Evolutionary conservation across 2,329 filamentous ascomycete genomes (phyloP), one percentile per base, ranked within the genome.

Genomic region (Microsporum audouinii): DNA sequence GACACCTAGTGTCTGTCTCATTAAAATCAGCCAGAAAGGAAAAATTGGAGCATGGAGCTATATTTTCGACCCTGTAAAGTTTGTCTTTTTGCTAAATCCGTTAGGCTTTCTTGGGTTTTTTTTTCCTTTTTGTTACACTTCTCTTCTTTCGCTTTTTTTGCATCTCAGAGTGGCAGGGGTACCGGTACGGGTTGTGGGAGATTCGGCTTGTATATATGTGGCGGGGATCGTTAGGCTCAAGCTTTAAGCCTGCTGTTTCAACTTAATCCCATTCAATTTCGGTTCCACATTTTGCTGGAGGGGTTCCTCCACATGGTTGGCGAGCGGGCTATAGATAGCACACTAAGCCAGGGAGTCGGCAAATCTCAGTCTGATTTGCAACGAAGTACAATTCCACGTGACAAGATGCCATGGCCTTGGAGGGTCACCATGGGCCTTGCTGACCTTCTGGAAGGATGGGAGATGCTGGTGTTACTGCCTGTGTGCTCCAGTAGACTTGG

Each of bases 261-360:
- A 55, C 51, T 55, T 55, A 34, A 55, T 55, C 51, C 39, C 51
- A 36, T 55, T 55, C 51, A 55, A 55, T 55, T 55, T 55, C 51
- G 51, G 51, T 55, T 55, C 51, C 51, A 55, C 51, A 55, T 55
- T 55, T 55, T 36, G 51, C 51, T 55, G 51, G 31, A 55, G 51
- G n/a, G 33, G 51, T 55, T 55, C 51, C 51, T 55, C 51, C 51
- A 55, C 51, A 55, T 55, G 51, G 51, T 55, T 55, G 51, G 51
- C 31, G 33, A 55, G 51, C 33, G 51, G 51, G 51, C 51, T 55
- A 55, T 55, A 55, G 31, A 55, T 55, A 55, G 51, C 51, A 55
- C 51, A 31, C 51, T 55, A 55, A 55, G 33, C 51, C 51, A 36
- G 33, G 51, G 51, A 31, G 23, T 29, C 27, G 7, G 31, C 31